Base-by-base conservation (phyloP, 2,329 filamentous ascomycete genomes). In the Penicillium fuscoglaucum region DNA sequence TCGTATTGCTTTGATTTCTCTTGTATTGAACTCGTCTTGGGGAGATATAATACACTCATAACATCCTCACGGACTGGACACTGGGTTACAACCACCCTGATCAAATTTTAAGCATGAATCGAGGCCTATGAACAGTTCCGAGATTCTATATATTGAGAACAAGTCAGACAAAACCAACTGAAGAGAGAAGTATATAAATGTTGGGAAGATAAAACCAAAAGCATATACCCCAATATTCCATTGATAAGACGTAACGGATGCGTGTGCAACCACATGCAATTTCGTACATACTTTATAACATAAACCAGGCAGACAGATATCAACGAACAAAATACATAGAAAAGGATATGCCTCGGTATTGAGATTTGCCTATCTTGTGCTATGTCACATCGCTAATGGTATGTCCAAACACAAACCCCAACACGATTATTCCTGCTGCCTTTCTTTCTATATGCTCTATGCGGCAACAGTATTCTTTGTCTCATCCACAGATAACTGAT, bases 381-480 rank as follows among this genome's bases (percentile, higher is more conserved):
- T 50, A 55, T 31, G 12, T 40, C 44, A 47, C n/a, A 47, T 47
- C 6, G 10, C 28, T 33, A 45, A 44, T 33, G 28, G 50, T 52
- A 57, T 40, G 28, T 52, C 49, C 26, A 47, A 31, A 24, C 15
- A 31, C 28, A 43, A 21, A 19, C 9, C 15, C 29, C 17, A 33
- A 39, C 45, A 31, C 8, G 10, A 13, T 39, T 35, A 43, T 29
- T 29, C 29, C 17, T 29, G 33, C 43, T 37, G 35, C 35, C 50
- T 54, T 52, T 54, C 43, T 54, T 39, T 58, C 43, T 58, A 58
- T 54, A 17, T 31, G 43, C 21, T 53, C 29, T 58, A 58, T 58
- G 37, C 50, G n/a, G 55, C 43, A 47, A 37, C 48, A 46, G 31
- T 19, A 26, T 15, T 51, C 37, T 50, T 33, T 15, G 29, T 28